These are phyloP conservation scores for Esteya vermicola DNA, from an alignment of 2,329 filamentous ascomycete genomes.

Conservation along the genomic window DNA sequence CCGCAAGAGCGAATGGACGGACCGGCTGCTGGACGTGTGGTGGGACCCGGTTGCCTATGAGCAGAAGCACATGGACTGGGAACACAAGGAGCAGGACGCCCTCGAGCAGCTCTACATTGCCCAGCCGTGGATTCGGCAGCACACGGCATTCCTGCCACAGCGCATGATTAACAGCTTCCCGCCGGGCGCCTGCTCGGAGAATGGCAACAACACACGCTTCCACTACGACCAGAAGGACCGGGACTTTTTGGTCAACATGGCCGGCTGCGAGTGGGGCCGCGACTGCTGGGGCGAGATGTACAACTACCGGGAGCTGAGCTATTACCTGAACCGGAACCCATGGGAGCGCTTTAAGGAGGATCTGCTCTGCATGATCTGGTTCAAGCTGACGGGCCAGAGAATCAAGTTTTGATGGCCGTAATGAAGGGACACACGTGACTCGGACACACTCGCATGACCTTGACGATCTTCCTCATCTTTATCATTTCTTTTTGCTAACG, in stretches of 20 bases:
- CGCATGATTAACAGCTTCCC: constrained; percentile 93
- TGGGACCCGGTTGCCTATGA: constrained; percentile 98
- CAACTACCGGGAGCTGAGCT: constrained; percentile 81
- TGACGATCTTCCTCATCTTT: too few species aligned
- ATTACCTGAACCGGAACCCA: constrained; percentile 67
- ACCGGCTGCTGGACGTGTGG: constrained; percentile 87
- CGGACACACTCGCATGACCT: constrained; percentile 3
- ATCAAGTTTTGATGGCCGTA: constrained; percentile 33
- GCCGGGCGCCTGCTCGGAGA: constrained; percentile 71
- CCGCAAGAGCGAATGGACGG: constrained; percentile 73
- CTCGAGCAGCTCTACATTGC: constrained; percentile 82
- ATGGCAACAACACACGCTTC: constrained; percentile 57
- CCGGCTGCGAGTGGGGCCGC: constrained; percentile 88
- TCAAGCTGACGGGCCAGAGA: constrained; percentile 46
- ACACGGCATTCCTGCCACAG: constrained; percentile 80
- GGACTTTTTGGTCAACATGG: constrained; percentile 97
- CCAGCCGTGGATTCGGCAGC: constrained; percentile 84
- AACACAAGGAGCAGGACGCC: constrained; percentile 96
- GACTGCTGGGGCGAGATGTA: constrained; percentile 99
- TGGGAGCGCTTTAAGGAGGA: constrained; percentile 70
- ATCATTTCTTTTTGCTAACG: background rate
- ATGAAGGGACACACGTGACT: background rate
- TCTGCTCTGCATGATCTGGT: constrained; percentile 44
- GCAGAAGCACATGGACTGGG: constrained; percentile 98
- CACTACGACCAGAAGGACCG: constrained; percentile 78